phyloP scores from a whole-genome alignment of 106 monocot species.

The Acorus gramineus region DNA sequence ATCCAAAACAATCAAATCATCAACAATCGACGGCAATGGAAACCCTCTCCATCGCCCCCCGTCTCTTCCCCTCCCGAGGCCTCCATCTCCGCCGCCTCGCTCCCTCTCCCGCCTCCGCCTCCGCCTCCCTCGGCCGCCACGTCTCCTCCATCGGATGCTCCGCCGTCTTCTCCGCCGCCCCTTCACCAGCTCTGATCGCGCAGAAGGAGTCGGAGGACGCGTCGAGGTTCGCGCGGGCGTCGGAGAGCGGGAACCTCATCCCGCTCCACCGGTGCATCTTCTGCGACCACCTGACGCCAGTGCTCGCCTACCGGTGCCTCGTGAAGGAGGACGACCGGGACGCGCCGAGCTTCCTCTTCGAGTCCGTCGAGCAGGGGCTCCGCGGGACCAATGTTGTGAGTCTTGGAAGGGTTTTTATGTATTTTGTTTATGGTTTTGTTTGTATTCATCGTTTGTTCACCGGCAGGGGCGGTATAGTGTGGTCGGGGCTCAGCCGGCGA shows the following conservation, averaged over 20 bases:
- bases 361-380: constrained; percentile 75
- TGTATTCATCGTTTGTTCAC: too few relatives aligned
- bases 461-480: constrained; percentile 75
- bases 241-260: constrained; percentile 39
- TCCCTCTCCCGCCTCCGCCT: too few relatives aligned
- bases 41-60: too few relatives aligned
- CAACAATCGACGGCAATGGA: too few relatives aligned
- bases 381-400: constrained; percentile 56
- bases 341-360: constrained; percentile 85
- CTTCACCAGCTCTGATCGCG: too few relatives aligned
- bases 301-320: constrained; percentile 70
- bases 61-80: too few relatives aligned
- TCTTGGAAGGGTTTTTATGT: neutral
- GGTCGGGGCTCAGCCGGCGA: constrained; percentile 78
- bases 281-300: constrained; percentile 61
- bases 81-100: too few relatives aligned
- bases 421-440: too few relatives aligned
- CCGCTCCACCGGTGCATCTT: constrained; percentile 55
- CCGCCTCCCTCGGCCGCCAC: too few relatives aligned
- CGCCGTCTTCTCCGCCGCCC: too few relatives aligned
- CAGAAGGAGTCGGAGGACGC: constrained; percentile 8
- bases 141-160: too few relatives aligned
- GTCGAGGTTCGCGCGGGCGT: constrained; percentile 27
- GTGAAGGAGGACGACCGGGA: constrained; percentile 60
- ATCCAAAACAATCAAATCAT: too few relatives aligned